Evolutionary conservation across 2,329 filamentous ascomycete species (phyloP).

Genomic region (Fusarium sp.): DNA sequence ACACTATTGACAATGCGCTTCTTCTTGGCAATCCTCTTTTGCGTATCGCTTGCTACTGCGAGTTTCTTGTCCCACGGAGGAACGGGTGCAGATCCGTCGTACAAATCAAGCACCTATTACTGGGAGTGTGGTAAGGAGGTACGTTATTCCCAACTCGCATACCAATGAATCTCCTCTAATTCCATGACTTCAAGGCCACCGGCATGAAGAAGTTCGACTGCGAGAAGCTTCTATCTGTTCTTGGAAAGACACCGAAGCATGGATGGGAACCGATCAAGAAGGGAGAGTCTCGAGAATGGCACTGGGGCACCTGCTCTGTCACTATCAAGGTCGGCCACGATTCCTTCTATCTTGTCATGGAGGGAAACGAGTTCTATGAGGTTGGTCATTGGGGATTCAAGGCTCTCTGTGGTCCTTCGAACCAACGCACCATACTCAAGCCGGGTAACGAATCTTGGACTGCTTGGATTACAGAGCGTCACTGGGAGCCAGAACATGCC

Average conservation of each 20-base stretch:
- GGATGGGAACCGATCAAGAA: no score
- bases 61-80: not conserved
- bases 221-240: not conserved
- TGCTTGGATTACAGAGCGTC: conserved; percentile 14
- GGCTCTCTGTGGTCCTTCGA: not conserved
- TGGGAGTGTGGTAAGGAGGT: conserved; percentile 22
- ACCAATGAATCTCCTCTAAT: not conserved
- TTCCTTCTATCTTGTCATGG: conserved; percentile 3
- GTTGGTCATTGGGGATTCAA: not conserved
- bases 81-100: not conserved
- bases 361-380: not conserved
- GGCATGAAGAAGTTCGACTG: not conserved
- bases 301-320: not conserved
- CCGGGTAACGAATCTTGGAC: conserved; percentile 19
- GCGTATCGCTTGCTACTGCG: conserved; percentile 10
- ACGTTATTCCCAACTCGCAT: not conserved
- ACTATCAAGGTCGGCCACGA: not conserved
- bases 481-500: not conserved
- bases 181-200: no score
- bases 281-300: not conserved
- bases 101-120: not conserved
- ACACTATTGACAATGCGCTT: not conserved
- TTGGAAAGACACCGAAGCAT: no score
- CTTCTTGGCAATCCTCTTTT: not conserved
- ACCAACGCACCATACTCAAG: not conserved